Percentiles rank a stretch among this genome's conserved stretches.
Evolutionary conservation across 2,329 filamentous ascomycete species (phyloP).

Genomic region (Colletotrichum limetticola): DNA sequence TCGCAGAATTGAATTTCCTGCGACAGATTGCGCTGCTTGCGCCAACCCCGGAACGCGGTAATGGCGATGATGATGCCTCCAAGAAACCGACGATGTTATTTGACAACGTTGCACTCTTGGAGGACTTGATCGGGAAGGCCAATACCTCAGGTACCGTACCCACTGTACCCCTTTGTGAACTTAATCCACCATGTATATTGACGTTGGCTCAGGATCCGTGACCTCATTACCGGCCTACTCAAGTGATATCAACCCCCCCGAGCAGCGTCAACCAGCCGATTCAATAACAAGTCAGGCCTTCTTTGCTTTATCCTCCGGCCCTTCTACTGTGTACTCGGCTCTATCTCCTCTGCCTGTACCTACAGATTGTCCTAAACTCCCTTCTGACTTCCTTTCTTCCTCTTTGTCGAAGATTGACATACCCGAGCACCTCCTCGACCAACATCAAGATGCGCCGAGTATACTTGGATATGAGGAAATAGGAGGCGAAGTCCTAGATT

Average conservation of each 20-base stretch:
- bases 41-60: neutral
- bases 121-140: constrained; percentile 8
- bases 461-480: no score
- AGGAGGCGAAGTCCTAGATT: neutral
- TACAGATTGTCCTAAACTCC: neutral
- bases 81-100: neutral
- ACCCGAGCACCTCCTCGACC: neutral
- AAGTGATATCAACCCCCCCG: neutral
- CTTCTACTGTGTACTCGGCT: neutral
- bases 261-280: neutral
- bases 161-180: neutral
- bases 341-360: neutral
- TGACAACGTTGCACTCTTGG: constrained; percentile 17
- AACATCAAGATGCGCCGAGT: neutral
- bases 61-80: neutral
- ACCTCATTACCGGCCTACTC: neutral
- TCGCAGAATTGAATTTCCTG: constrained; percentile 44
- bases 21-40: constrained; percentile 8
- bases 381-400: neutral
- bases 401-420: neutral
- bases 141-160: constrained; percentile 5
- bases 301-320: neutral
- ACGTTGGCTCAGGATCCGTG: neutral
- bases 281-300: neutral
- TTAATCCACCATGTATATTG: neutral